These are phyloP conservation scores for Cercospora zeina DNA, from an alignment of 2,329 filamentous ascomycete genomes.

Conservation along the genomic window DNA sequence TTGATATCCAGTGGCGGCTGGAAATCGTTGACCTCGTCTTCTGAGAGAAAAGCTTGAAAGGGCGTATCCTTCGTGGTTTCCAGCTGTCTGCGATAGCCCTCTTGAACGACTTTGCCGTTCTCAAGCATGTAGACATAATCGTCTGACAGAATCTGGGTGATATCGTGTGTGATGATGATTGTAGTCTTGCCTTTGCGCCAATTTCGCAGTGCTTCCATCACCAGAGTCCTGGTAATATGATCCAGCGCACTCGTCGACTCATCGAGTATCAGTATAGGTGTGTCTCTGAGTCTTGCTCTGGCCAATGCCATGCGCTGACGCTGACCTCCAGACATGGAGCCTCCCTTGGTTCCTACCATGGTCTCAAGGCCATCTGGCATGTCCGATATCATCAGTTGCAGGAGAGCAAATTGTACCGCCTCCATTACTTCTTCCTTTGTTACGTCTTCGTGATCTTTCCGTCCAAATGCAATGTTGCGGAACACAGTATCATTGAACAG, in stretches of 20 bases:
- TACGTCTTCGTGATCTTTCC: slow-evolving; percentile 51
- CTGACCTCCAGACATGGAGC: slow-evolving; percentile 78
- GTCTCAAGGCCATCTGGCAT: slow-evolving; percentile 74
- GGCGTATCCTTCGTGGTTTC: slow-evolving; percentile 40
- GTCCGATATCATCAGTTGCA: slow-evolving; percentile 65
- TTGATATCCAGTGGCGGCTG: slow-evolving; percentile 27
- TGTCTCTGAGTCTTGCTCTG: slow-evolving; percentile 72
- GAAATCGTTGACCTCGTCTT: slow-evolving; percentile 26
- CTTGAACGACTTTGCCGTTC: slow-evolving; percentile 64
- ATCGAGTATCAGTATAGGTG: slow-evolving; percentile 80
- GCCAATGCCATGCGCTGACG: slow-evolving; percentile 79
- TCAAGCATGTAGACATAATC: slow-evolving; percentile 84
- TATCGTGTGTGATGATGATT: slow-evolving; percentile 89
- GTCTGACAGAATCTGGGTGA: slow-evolving; percentile 67
- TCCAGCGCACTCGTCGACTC: slow-evolving; percentile 88
- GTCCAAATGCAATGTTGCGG: slow-evolving; percentile 75
- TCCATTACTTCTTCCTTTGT: slow-evolving; percentile 57
- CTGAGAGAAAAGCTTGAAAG: slow-evolving; percentile 38
- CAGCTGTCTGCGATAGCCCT: slow-evolving; percentile 64
- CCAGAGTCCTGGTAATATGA: slow-evolving; percentile 62
- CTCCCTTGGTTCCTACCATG: slow-evolving; percentile 66
- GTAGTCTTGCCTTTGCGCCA: slow-evolving; percentile 85
- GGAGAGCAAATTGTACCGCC: slow-evolving; percentile 66
- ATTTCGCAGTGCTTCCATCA: slow-evolving; percentile 72
- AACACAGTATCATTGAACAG: slow-evolving; percentile 80